A percentile compares a stretch with the other conserved stretches of the same genome.
Conservation (phyloP, 306 rosid genomes). For the Cicer judaicum region DNA sequence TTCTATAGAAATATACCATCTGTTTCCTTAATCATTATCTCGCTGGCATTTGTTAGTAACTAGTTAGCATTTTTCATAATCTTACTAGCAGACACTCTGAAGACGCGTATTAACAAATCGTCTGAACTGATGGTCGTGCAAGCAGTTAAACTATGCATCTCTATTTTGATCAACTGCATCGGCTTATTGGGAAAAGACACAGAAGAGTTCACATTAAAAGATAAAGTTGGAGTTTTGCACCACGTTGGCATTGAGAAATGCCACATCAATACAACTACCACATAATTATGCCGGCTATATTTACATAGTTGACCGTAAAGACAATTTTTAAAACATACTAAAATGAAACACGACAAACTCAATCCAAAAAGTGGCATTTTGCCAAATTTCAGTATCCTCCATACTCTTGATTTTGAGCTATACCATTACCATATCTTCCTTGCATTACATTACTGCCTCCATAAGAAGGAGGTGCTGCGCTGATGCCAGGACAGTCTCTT, state of each 20-base stretch:
- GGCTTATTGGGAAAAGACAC: too few relatives aligned
- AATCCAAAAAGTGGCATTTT: not conserved
- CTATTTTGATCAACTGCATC: not conserved
- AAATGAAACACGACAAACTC: not conserved
- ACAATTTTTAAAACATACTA: conserved; percentile 25
- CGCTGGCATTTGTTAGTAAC: too few relatives aligned
- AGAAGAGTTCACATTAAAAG: not conserved
- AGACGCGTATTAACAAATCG: too few relatives aligned
- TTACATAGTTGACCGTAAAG: conserved; percentile 29
- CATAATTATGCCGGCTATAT: conserved; percentile 42
- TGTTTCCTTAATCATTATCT: too few relatives aligned
- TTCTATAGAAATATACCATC: too few relatives aligned
- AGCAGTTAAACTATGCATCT: conserved; percentile 1
- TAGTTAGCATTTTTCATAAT: too few relatives aligned
- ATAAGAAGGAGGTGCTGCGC: conserved; percentile 20
- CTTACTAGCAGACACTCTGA: too few relatives aligned
- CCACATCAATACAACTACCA: conserved; percentile 32
- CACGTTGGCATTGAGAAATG: conserved; percentile 25
- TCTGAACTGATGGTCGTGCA: not conserved
- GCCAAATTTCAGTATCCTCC: conserved; percentile 55
- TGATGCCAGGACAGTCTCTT: conserved; percentile 73
- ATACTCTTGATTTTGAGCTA: conserved; percentile 50
- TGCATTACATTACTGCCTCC: conserved; percentile 36
- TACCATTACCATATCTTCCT: conserved; percentile 65
- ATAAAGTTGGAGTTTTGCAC: not conserved